Conservation (phyloP, 805 yeast genomes). For the Brettanomyces custersianus region DNA sequence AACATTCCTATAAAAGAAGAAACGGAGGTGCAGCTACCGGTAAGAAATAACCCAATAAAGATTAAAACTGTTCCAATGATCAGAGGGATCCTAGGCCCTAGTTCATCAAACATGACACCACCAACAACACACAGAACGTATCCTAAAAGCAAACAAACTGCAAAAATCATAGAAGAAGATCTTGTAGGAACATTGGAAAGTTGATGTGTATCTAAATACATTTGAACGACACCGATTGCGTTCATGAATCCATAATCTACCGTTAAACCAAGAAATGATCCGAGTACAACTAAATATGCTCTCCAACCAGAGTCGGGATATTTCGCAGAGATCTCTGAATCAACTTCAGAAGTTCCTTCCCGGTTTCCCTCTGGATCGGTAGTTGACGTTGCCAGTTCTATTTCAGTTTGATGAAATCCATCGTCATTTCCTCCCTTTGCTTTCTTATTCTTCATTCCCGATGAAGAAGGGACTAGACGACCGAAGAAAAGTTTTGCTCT, state of each 20-base stretch:
- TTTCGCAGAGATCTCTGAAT: constrained; percentile 14
- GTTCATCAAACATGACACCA: constrained; percentile 50
- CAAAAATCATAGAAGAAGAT: constrained; percentile 58
- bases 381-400: too few relatives aligned
- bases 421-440: too few relatives aligned
- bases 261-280: constrained; percentile 47
- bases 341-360: not conserved
- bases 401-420: too few relatives aligned
- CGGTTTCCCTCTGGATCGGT: too few relatives aligned
- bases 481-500: too few relatives aligned
- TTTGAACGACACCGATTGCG: constrained; percentile 53
- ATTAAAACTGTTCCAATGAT: constrained; percentile 37
- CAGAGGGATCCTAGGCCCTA: constrained; percentile 42
- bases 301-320: constrained; percentile 54
- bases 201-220: constrained; percentile 50
- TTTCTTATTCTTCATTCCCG: too few relatives aligned
- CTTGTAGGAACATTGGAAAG: constrained; percentile 35
- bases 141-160: constrained; percentile 43
- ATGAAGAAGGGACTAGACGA: too few relatives aligned
- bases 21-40: constrained; percentile 38
- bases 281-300: constrained; percentile 51
- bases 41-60: constrained; percentile 19
- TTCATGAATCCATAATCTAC: constrained; percentile 51
- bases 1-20: constrained; percentile 58
- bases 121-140: constrained; percentile 29